Evolutionary conservation across 768 basidiomycete species (phyloP).

Genomic region (Boletus rufocinnamomeus): DNA sequence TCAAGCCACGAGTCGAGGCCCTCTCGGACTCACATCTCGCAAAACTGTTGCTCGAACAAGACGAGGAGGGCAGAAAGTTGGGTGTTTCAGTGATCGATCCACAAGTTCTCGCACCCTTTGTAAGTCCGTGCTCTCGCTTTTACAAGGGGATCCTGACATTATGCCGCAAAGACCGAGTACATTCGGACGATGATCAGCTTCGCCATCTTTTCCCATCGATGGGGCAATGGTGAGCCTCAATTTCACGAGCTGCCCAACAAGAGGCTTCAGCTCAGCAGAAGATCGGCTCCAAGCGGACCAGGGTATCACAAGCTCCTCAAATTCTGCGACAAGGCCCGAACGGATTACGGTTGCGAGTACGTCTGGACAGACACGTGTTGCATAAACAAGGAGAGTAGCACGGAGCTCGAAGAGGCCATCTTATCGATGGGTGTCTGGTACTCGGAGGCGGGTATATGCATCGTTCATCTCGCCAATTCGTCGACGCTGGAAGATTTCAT

Average conservation of each 20-base stretch:
- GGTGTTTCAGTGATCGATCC: constrained; percentile 25
- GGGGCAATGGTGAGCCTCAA: constrained; percentile 24
- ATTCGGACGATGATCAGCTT: constrained; percentile 24
- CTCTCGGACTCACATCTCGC: constrained; percentile 26
- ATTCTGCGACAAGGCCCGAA: constrained; percentile 30
- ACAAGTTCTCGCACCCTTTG: constrained; percentile 24
- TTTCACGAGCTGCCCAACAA: constrained; percentile 28
- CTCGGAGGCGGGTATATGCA: constrained; percentile 24
- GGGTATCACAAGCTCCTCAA: constrained; percentile 30
- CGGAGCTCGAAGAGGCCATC: constrained; percentile 33
- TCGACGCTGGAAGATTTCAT: constrained; percentile 23
- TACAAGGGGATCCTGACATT: constrained; percentile 2
- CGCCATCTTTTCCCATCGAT: constrained; percentile 31
- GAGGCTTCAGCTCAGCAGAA: constrained; percentile 15
- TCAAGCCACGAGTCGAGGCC: constrained; percentile 23
- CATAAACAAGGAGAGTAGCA: constrained; percentile 29
- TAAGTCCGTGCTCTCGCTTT: constrained; percentile 3
- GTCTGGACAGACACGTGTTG: constrained; percentile 34
- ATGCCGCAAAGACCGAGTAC: constrained; percentile 16
- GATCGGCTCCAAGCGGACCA: constrained; percentile 16
- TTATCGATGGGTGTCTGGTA: constrained; percentile 30
- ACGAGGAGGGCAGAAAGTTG: constrained; percentile 25
- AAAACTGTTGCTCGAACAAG: constrained; percentile 26
- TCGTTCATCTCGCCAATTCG: constrained; percentile 28
- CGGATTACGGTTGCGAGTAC: constrained; percentile 28